These are phyloP conservation scores for Septoria petroselini DNA, from an alignment of 2,329 filamentous ascomycete genomes.

Conservation along the genomic window DNA sequence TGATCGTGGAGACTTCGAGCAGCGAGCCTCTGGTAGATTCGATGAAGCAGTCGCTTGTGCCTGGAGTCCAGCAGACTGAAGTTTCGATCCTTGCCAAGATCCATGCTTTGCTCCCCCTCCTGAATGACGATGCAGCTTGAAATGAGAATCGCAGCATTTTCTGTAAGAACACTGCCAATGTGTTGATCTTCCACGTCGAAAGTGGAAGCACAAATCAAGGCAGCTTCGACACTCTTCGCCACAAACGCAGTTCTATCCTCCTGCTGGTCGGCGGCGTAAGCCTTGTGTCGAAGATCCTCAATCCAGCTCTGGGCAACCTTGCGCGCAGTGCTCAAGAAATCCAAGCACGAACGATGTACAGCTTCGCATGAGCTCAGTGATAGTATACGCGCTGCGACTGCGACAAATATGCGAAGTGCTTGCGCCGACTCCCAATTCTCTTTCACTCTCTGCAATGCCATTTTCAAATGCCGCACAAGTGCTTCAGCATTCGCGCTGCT, in stretches of 20 bases:
- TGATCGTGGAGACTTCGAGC: constrained; percentile 2
- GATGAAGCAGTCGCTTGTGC: constrained; percentile 24
- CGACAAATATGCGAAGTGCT: constrained; percentile 25
- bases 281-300: constrained; percentile 46
- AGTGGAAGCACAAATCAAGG: constrained; percentile 55
- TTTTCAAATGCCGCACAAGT: constrained; percentile 17
- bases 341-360: constrained; percentile 3
- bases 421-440: constrained; percentile 33
- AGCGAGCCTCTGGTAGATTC: constrained; percentile 16
- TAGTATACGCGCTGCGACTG: constrained; percentile 28
- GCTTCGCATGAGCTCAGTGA: constrained; percentile 19
- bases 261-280: constrained; percentile 41
- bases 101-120: constrained; percentile 13
- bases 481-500: constrained; percentile 36
- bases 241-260: constrained; percentile 31
- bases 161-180: constrained; percentile 15
- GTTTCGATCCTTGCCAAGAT: background rate
- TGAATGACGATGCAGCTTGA: constrained; percentile 26
- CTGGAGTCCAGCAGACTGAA: constrained; percentile 6
- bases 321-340: constrained; percentile 43
- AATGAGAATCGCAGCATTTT: constrained; percentile 24
- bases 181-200: constrained; percentile 37
- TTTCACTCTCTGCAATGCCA: constrained; percentile 25
- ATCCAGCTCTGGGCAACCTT: constrained; percentile 53
- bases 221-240: constrained; percentile 50